Conservation (phyloP, 2,329 filamentous ascomycete genomes). For the Fusarium sp. region DNA sequence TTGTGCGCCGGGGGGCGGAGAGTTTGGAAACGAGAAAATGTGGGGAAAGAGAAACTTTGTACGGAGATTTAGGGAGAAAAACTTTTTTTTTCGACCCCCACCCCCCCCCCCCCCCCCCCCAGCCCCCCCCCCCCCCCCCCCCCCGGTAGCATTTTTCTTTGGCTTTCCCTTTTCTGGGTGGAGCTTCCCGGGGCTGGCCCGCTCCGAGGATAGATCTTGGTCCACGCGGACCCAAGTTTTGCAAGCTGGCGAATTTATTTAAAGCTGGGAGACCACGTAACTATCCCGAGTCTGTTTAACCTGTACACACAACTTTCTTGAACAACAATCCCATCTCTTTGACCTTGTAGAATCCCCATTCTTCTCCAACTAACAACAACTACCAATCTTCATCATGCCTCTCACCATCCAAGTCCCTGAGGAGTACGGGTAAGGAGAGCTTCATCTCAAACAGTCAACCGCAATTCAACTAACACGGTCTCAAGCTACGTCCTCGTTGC, state of each 20-base stretch:
- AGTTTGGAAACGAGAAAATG: too few species aligned
- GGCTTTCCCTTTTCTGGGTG: conserved; percentile 14
- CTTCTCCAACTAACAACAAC: neutral
- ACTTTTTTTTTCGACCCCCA: too few species aligned
- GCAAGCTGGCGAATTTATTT: conserved; percentile 20
- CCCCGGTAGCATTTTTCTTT: neutral
- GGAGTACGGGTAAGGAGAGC: conserved; percentile 62
- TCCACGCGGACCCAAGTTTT: conserved; percentile 1
- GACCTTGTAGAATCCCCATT: neutral
- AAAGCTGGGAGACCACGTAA: conserved; percentile 16
- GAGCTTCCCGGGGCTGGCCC: conserved; percentile 24
- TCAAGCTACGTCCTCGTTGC: conserved; percentile 73
- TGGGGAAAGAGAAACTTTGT: too few species aligned
- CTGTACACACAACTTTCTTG: conserved; percentile 4
- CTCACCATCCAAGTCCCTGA: conserved; percentile 58
- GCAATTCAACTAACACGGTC: conserved; percentile 9
- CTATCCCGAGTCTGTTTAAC: neutral
- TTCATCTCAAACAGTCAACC: neutral
- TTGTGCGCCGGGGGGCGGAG: too few species aligned
- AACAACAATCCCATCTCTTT: neutral
- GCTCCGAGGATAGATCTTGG: conserved; percentile 28
- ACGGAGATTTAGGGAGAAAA: too few species aligned
- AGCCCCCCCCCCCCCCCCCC: too few species aligned
- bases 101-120: too few species aligned
- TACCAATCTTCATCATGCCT: conserved; percentile 53